Percentiles rank a stretch among this genome's conserved stretches.
Conservation (phyloP, 2,329 filamentous ascomycete genomes). For the Aspergillus aculeatus region DNA sequence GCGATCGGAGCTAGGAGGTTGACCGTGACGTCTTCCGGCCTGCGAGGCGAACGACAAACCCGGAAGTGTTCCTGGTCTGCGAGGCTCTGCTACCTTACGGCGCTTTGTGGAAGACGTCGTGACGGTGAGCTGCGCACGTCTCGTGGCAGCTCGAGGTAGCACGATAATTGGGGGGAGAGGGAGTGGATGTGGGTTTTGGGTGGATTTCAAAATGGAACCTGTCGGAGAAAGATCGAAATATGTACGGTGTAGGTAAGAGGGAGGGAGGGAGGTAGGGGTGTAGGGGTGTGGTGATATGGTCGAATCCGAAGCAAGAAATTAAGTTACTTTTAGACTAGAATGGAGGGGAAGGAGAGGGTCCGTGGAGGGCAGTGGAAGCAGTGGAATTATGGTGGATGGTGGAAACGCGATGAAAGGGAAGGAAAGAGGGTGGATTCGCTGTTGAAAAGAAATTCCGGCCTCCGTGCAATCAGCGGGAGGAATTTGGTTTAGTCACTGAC, state of each 20-base stretch:
- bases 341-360: neutral
- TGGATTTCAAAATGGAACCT: neutral
- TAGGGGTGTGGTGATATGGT: neutral
- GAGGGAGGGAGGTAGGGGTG: neutral
- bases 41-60: constrained; percentile 32
- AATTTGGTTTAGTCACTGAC: neutral
- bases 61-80: constrained; percentile 36
- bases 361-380: neutral
- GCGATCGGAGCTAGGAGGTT: constrained; percentile 20
- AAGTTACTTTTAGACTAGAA: neutral
- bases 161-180: constrained; percentile 11
- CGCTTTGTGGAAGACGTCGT: constrained; percentile 53
- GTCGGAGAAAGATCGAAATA: neutral
- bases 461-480: neutral
- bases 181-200: neutral
- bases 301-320: neutral
- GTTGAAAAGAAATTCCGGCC: neutral
- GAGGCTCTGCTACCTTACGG: constrained; percentile 48
- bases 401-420: neutral
- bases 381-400: neutral
- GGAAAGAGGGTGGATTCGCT: neutral
- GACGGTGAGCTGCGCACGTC: constrained; percentile 47
- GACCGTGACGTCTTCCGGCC: constrained; percentile 38
- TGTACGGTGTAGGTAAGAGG: neutral
- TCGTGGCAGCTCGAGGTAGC: constrained; percentile 44